phyloP scores from a whole-genome alignment of 2,329 filamentous ascomycete species.

The Colletotrichum viniferum region DNA sequence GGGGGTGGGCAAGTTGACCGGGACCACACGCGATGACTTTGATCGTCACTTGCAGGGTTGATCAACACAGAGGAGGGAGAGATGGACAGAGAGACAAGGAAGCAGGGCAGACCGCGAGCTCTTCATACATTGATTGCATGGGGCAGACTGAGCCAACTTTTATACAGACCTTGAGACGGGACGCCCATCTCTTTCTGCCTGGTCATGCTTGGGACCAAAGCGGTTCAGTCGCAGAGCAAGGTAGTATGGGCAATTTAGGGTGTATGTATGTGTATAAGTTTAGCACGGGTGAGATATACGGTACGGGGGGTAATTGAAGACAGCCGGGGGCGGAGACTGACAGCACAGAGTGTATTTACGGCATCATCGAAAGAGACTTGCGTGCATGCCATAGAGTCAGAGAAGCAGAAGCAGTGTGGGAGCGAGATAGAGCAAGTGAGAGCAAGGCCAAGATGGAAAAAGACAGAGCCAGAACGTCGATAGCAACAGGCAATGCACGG shows the following conservation, averaged over 20 bases:
- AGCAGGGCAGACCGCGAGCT: not conserved
- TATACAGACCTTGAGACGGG: not conserved
- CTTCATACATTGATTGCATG: not conserved
- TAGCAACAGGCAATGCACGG: not conserved
- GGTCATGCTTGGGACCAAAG: not conserved
- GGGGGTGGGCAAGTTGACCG: not conserved
- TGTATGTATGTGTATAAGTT: not conserved
- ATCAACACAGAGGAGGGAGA: not conserved
- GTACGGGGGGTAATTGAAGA: not conserved
- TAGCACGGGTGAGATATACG: not conserved
- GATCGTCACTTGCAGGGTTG: not conserved
- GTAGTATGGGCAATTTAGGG: not conserved
- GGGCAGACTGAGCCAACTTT: not conserved
- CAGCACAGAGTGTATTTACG: not conserved
- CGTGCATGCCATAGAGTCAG: not conserved
- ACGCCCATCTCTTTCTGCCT: not conserved
- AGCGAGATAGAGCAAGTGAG: not conserved
- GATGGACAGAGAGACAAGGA: not conserved
- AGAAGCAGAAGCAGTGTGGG: not conserved
- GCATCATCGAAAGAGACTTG: not conserved
- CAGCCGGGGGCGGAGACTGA: not conserved
- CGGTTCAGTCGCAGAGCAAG: not conserved
- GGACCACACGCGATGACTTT: not conserved
- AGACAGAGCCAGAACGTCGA: not conserved
- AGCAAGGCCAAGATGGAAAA: not conserved